Base-by-base conservation (phyloP, 148 eudicot genomes). In the Nepenthes gracilis region DNA sequence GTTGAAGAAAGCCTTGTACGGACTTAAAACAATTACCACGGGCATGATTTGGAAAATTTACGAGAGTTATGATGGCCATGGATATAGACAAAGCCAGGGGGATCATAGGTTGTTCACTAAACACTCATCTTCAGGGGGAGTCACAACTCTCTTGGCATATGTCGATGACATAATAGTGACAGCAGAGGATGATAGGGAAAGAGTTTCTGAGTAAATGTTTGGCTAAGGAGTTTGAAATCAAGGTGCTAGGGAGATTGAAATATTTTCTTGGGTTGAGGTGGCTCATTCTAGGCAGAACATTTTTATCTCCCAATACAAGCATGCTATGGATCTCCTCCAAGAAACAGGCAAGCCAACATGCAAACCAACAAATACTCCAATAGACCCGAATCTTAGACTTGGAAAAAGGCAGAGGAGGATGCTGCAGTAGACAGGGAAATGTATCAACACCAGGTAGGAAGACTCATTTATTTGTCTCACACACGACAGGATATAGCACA, bases 291-390 rank as follows among this genome's bases (percentile, higher is more conserved):
- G 14, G 5, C 45, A 51, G 11, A 58, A 47, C 4, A 63, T 63
- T 6, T 63, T 63, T 52, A 51, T 63, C 14, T 63, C 57, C 12
- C 57, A 63, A 36, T 58, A 63, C 33, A 52, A 53, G 49, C 54
- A 52, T 54, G 34, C 38, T 11, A 63, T 35, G 12, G 35, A n/a
- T 53, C 36, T 63, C 8, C 35, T 52, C 6, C 36, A 54, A 3
- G 58, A 63, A 38, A 63, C 58, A 13, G 33, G 58, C n/a, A 53
- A 51, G 34, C 12, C 33, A 6, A 58, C 58, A 4, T 8, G 66
- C 47, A 63, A 63, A 53, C 66, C 58, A 36, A 11, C 48, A 12
- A 33, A 8, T 9, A 51, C 66, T 9, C 66, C 66, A n/a, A 63
- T 63, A 2, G 66, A 62, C 11, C 51, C 63, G 4, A 60, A 60